Evolutionary conservation across 2,329 filamentous ascomycete genomes (phyloP).

Genomic region (Fusarium papillatum): DNA sequence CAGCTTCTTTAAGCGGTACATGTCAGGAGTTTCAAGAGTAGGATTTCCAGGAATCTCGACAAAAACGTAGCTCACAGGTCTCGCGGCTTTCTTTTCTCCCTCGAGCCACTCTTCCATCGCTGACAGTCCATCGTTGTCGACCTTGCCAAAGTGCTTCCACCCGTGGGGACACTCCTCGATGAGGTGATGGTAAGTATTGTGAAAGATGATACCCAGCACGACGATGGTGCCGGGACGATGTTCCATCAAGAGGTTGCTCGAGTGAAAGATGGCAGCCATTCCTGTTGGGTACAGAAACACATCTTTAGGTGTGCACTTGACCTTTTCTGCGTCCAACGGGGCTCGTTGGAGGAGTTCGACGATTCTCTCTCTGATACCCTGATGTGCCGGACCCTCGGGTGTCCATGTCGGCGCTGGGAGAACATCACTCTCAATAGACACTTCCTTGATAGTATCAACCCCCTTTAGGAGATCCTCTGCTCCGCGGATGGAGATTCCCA

Average conservation of each 20-base stretch:
- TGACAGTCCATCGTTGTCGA: slow-evolving; percentile 57
- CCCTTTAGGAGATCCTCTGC: slow-evolving; percentile 58
- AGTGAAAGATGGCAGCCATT: slow-evolving; percentile 65
- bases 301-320: slow-evolving; percentile 50
- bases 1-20: slow-evolving; percentile 50
- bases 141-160: slow-evolving; percentile 61
- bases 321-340: slow-evolving; percentile 46
- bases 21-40: slow-evolving; percentile 49
- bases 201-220: slow-evolving; percentile 65
- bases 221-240: slow-evolving; percentile 53
- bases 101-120: slow-evolving; percentile 60
- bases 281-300: slow-evolving; percentile 68
- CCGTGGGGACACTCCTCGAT: slow-evolving; percentile 58
- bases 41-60: slow-evolving; percentile 60
- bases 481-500: slow-evolving; percentile 60
- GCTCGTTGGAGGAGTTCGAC: slow-evolving; percentile 57
- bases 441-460: slow-evolving; percentile 50
- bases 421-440: slow-evolving; percentile 43
- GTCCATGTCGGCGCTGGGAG: slow-evolving; percentile 54
- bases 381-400: slow-evolving; percentile 54
- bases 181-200: slow-evolving; percentile 62
- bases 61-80: slow-evolving; percentile 59
- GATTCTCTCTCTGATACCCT: slow-evolving; percentile 55
- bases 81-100: slow-evolving; percentile 52
- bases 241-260: slow-evolving; percentile 54